Base-by-base conservation (phyloP, 345 rosid species). In the Pseudoturritis turrita region DNA sequence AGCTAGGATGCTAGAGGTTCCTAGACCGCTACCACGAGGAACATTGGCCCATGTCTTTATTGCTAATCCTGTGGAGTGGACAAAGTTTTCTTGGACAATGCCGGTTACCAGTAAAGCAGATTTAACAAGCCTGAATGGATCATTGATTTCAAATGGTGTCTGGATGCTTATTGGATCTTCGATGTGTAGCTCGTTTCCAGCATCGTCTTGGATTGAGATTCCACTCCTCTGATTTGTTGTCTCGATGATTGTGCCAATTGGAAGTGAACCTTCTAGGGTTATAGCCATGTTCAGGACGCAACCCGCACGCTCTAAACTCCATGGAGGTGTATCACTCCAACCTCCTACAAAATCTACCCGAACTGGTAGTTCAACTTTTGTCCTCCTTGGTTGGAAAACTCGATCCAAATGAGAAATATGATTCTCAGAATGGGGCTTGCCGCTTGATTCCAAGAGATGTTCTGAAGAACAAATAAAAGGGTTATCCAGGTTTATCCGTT, bases 241-340 rank as follows among this genome's bases (percentile, higher is more conserved):
- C 80, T 89, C 92, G 12, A 95, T 80, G 63, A 79, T 77, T 39
- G 99, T 82, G 64, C 99, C 96, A 52, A 95, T 86, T 15, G 97
- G 99, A 78, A 83, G 99, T 73, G 87, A 84, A 72, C 85, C 89
- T 72, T 86, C 96, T 74, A 95, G 63, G 52, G 85, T 81, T 77
- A 95, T 80, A 67, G 99, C 93, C 96, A 95, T 88, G 79, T 91
- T 95, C 54, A 91, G 81, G 77, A 95, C 97, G 62, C 82, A 85
- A n/a, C 97, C 97, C 51, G 93, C 87, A 58, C 99, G 96, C 83
- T 95, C 97, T 78, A 91, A 76, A 80, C 97, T 91, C 96, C 97
- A 91, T 46, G 97, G 98, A 72, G 98, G 98, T 75, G 98, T 94
- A 63, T 91, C 98, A 64, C 97, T 95, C 99, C 97, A 95, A 53